Conservation (phyloP, 495 filamentous ascomycete species). For the Aspergillus nidulans region DNA sequence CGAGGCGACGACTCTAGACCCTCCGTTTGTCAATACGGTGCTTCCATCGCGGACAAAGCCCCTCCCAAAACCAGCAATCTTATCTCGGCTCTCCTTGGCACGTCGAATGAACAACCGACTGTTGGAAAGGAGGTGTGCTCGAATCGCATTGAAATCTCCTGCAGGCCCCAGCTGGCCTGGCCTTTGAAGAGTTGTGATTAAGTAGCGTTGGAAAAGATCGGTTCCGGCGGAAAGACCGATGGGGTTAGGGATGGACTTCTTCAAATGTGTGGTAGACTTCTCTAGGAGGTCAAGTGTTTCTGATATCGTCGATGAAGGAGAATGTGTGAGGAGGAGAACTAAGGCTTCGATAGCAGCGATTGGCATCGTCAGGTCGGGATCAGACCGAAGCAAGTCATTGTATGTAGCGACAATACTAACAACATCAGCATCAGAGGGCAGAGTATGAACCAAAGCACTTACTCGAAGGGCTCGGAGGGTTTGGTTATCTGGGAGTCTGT, state of each 20-base stretch:
- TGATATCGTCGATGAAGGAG: slow-evolving; percentile 76
- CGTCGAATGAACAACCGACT: slow-evolving; percentile 77
- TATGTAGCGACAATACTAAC: slow-evolving; percentile 55
- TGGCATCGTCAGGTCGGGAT: slow-evolving; percentile 88
- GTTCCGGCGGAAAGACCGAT: slow-evolving; percentile 88
- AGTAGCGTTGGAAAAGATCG: slow-evolving; percentile 91
- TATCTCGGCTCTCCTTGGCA: slow-evolving; percentile 78
- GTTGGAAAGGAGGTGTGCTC: slow-evolving; percentile 78
- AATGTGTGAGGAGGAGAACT: slow-evolving; percentile 73
- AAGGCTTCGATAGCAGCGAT: slow-evolving; percentile 93
- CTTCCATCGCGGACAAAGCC: slow-evolving; percentile 71
- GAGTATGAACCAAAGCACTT: slow-evolving; percentile 12
- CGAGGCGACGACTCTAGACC: slow-evolving; percentile 75
- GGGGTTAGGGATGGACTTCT: slow-evolving; percentile 72
- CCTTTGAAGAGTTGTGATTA: slow-evolving; percentile 65
- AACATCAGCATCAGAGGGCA: slow-evolving; percentile 16
- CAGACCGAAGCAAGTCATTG: slow-evolving; percentile 54
- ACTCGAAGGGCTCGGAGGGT: slow-evolving; percentile 41
- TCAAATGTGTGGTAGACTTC: slow-evolving; percentile 67
- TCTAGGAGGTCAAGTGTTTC: slow-evolving; percentile 85
- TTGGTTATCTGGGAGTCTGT: slow-evolving; percentile 23
- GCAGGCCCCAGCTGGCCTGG: slow-evolving; percentile 49
- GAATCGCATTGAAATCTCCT: slow-evolving; percentile 74
- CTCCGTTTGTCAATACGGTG: slow-evolving; percentile 82
- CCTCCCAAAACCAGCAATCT: slow-evolving; percentile 74